These are phyloP conservation scores for Aspergillus aculeatus DNA, from an alignment of 2,329 filamentous ascomycete genomes.

Conservation along the genomic window DNA sequence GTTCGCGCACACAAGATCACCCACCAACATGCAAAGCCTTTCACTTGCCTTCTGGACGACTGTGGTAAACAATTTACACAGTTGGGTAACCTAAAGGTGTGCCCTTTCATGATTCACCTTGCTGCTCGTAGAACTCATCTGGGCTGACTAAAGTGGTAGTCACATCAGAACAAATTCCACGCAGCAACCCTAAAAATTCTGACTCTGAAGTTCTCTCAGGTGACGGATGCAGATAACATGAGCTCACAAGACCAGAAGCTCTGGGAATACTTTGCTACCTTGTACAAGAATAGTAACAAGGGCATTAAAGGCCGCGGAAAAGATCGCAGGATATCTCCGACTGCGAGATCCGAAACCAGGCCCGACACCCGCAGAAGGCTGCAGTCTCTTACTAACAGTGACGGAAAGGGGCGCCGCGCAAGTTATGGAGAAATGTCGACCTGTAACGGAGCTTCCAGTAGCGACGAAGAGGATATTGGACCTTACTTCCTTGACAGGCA, in stretches of 20 bases:
- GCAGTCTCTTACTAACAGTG: slow-evolving; percentile 24
- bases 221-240: slow-evolving; percentile 63
- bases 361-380: slow-evolving; percentile 17
- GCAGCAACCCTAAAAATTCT: slow-evolving; percentile 68
- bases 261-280: slow-evolving; percentile 76
- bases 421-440: slow-evolving; percentile 32
- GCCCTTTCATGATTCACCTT: not conserved
- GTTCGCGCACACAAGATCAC: slow-evolving; percentile 80
- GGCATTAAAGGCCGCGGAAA: slow-evolving; percentile 96
- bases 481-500: slow-evolving; percentile 29
- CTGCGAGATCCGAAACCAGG: slow-evolving; percentile 22
- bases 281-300: slow-evolving; percentile 99
- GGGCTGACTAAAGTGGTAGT: slow-evolving; percentile 49
- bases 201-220: slow-evolving; percentile 67
- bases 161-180: slow-evolving; percentile 94
- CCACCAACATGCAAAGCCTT: slow-evolving; percentile 75
- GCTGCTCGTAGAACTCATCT: not conserved
- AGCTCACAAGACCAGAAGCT: slow-evolving; percentile 69
- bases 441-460: slow-evolving; percentile 33
- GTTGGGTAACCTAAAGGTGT: slow-evolving; percentile 85
- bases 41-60: slow-evolving; percentile 74
- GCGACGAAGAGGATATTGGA: slow-evolving; percentile 33
- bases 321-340: slow-evolving; percentile 55
- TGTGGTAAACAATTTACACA: slow-evolving; percentile 89
- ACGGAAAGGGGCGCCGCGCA: slow-evolving; percentile 25